Base-by-base conservation (phyloP, 345 rosid genomes). In the Sonneratia caseolaris region DNA sequence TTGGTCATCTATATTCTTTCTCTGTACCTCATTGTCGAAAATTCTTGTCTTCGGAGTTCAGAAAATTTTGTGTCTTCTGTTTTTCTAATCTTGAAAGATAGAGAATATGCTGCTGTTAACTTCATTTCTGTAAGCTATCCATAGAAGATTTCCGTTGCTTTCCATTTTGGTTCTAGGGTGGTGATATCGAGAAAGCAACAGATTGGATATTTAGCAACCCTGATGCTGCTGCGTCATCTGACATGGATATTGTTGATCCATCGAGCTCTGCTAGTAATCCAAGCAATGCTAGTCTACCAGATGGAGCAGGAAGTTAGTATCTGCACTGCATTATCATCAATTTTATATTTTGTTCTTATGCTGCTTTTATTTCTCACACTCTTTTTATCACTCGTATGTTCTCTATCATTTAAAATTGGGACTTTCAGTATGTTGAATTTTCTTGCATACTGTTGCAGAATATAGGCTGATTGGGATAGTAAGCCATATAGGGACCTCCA, bases 121-220 rank as follows among this genome's bases (percentile, higher is more conserved):
- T 57, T 21, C 2, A n/a, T 21, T 57, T n/a, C 5, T 12, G 10
- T 62, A 57, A 57, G 64, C 38, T 11, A 32, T 27, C 21, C 38
- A 27, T 35, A 62, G 3, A 62, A 4, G 4, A 1, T 62, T 62
- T 4, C 37, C 7, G 11, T 62, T 13, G 37, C 19, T 62, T 62
- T 12, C 38, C 27, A 0, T n/a, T 22, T 6, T 56, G 62, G 32
- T 56, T 57, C 6, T 84, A 96, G 98, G 95, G 89, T 68, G 96
- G 95, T 74, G 97, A 96, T 73, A 84, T 96, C 69, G 99, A 85
- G 83, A 92, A 84, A 78, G 99, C 99, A 64, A 91, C 99, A 68
- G 99, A 96, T 75, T 96, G 99, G 99, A 91, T 96, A 86, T 96
- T 96, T 80, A 91, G 79, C 83, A 96, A 85, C 80, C 98, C 96